phyloP scores from a whole-genome alignment of 148 eudicot species.

The Silene conica region DNA sequence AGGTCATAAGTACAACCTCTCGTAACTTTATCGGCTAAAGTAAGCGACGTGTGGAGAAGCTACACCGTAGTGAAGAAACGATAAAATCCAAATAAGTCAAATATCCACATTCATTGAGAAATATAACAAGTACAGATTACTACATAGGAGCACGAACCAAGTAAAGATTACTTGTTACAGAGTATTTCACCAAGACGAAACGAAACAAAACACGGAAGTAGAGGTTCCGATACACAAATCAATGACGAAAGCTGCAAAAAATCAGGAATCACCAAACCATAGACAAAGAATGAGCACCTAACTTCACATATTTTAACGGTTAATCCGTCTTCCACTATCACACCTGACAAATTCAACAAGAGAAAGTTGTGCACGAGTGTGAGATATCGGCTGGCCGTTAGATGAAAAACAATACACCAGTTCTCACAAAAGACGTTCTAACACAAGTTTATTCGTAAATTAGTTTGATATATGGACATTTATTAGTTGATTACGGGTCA shows the following conservation, averaged over 20 bases:
- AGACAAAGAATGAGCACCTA: background rate
- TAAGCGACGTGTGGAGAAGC: too few species aligned
- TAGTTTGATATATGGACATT: too few species aligned
- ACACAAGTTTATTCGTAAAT: too few species aligned
- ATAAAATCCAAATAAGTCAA: background rate
- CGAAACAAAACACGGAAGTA: background rate
- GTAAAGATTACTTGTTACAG: background rate
- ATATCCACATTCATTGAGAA: background rate
- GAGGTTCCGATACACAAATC: background rate
- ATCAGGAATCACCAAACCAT: background rate
- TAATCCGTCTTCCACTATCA: background rate
- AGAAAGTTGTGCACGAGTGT: background rate
- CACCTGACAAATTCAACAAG: background rate
- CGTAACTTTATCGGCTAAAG: too few species aligned
- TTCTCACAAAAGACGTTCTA: too few species aligned
- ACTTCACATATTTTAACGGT: conserved; percentile 1
- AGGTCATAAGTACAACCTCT: too few species aligned
- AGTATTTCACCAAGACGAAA: background rate
- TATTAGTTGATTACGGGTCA: too few species aligned
- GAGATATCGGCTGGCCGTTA: background rate
- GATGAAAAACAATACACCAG: background rate
- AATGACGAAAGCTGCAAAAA: background rate
- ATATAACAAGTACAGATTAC: background rate
- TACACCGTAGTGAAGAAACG: too few species aligned
- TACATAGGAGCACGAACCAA: background rate